phyloP scores from a whole-genome alignment of 164 flowering plant species.

The Paratinospora sagittata region DNA sequence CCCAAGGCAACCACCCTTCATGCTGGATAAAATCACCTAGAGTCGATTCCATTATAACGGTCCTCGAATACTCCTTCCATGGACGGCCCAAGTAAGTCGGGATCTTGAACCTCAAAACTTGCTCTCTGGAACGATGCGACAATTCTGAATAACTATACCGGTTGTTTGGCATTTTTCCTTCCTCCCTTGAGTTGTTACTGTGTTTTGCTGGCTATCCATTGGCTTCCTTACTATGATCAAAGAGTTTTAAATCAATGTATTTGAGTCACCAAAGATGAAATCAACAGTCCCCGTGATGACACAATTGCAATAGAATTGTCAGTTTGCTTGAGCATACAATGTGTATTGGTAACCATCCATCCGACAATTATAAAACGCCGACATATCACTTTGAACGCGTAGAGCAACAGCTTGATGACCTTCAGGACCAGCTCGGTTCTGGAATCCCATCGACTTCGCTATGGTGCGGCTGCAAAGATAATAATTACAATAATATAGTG shows the following conservation, averaged over 20 bases:
- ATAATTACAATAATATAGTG: not conserved
- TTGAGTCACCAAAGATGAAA: conserved; percentile 47
- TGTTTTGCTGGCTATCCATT: conserved; percentile 37
- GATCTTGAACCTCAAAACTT: conserved; percentile 25
- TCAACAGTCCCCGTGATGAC: conserved; percentile 38
- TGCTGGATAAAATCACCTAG: conserved; percentile 45
- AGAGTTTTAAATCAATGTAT: conserved; percentile 39
- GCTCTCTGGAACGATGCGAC: conserved; percentile 44
- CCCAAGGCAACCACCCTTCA: conserved; percentile 48
- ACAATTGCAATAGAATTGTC: conserved; percentile 42
- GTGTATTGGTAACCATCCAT: conserved; percentile 44
- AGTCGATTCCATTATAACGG: conserved; percentile 43
- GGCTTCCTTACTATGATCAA: conserved; percentile 41
- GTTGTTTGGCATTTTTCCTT: conserved; percentile 19
- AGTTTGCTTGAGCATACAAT: conserved; percentile 27
- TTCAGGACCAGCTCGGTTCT: conserved; percentile 40
- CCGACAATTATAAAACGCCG: conserved; percentile 35
- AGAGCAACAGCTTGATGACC: conserved; percentile 41
- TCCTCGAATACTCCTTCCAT: conserved; percentile 46
- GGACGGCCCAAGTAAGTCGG: conserved; percentile 49
- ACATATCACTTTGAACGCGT: conserved; percentile 28
- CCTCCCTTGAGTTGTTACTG: conserved; percentile 49
- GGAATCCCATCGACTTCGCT: conserved; percentile 32
- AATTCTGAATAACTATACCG: conserved; percentile 46
- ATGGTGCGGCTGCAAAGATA: conserved; percentile 32